Percentiles rank a stretch among this genome's conserved stretches.
Conservation (phyloP, 2,329 filamentous ascomycete species). For the Phialophora expanda region DNA sequence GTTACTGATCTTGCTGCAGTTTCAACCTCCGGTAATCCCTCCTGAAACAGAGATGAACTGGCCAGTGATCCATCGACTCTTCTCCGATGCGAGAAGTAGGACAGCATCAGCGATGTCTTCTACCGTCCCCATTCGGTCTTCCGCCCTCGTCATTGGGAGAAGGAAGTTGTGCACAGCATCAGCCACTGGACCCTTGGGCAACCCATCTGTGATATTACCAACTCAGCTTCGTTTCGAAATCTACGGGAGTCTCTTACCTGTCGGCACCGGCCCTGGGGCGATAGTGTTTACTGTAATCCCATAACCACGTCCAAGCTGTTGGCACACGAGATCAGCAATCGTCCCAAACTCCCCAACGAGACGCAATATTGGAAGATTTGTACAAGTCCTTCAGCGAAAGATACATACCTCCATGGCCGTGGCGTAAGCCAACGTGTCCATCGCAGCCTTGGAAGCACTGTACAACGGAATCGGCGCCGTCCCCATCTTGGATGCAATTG, state of each 20-base stretch:
- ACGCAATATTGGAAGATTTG: background rate
- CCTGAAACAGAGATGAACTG: conserved; percentile 57
- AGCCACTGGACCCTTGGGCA: conserved; percentile 55
- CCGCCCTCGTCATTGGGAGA: conserved; percentile 52
- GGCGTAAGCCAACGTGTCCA: conserved; percentile 63
- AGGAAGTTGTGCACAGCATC: conserved; percentile 52
- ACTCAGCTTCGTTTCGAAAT: background rate
- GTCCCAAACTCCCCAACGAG: conserved; percentile 47
- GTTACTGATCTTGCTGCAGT: background rate
- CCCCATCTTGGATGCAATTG: conserved; percentile 32
- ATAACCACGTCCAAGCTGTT: conserved; percentile 46
- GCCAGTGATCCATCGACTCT: conserved; percentile 54
- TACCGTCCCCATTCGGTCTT: conserved; percentile 55
- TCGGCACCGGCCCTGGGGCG: conserved; percentile 59
- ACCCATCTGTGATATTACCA: conserved; percentile 56
- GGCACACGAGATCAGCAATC: conserved; percentile 1
- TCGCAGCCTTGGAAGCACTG: conserved; percentile 61
- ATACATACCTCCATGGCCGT: conserved; percentile 59
- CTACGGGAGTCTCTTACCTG: conserved; percentile 1
- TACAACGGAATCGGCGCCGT: conserved; percentile 50
- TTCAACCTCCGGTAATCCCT: conserved; percentile 36
- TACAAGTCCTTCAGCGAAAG: background rate
- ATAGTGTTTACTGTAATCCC: conserved; percentile 60
- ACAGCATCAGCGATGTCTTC: conserved; percentile 58
- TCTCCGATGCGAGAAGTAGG: conserved; percentile 49